These are phyloP conservation scores for Exobasidium cylindrosporum DNA, from an alignment of 1,284 basidiomycete species.

Conservation along the genomic window DNA sequence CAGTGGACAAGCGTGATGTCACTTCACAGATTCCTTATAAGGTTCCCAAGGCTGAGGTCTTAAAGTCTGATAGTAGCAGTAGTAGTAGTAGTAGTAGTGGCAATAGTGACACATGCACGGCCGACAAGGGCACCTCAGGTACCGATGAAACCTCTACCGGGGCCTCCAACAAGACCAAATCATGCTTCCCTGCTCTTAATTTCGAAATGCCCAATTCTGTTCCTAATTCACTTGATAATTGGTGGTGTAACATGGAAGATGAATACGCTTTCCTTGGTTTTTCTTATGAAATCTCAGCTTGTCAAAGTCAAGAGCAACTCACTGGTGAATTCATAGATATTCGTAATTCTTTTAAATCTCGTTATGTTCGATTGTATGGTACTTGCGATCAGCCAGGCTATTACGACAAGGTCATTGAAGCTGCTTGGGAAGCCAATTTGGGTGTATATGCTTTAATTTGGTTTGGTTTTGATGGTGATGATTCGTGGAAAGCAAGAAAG, in stretches of 20 bases:
- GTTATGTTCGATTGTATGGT: constrained; percentile 72
- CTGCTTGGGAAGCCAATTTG: constrained; percentile 66
- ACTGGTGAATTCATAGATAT: constrained; percentile 66
- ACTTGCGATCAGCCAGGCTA: constrained; percentile 61
- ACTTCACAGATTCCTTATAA: too few species aligned
- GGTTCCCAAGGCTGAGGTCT: too few species aligned
- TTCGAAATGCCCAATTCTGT: constrained; percentile 22
- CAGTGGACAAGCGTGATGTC: too few species aligned
- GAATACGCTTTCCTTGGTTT: constrained; percentile 28
- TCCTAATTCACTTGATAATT: constrained; percentile 17
- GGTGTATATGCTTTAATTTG: constrained; percentile 73
- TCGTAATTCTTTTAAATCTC: constrained; percentile 63
- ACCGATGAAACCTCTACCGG: not conserved
- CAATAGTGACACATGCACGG: too few species aligned
- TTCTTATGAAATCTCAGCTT: constrained; percentile 8
- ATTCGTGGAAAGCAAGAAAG: constrained; percentile 60
- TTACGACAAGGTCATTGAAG: constrained; percentile 65
- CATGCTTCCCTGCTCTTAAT: constrained; percentile 24
- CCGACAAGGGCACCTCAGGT: too few species aligned
- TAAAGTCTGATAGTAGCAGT: too few species aligned
- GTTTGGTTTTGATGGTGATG: constrained; percentile 61
- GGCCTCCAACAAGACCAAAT: not conserved
- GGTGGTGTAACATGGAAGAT: constrained; percentile 23
- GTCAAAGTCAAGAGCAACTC: constrained; percentile 56
- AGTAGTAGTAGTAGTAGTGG: too few species aligned